Conservation (phyloP, 2,329 filamentous ascomycete species). For the Thermochaetoides dissita region DNA sequence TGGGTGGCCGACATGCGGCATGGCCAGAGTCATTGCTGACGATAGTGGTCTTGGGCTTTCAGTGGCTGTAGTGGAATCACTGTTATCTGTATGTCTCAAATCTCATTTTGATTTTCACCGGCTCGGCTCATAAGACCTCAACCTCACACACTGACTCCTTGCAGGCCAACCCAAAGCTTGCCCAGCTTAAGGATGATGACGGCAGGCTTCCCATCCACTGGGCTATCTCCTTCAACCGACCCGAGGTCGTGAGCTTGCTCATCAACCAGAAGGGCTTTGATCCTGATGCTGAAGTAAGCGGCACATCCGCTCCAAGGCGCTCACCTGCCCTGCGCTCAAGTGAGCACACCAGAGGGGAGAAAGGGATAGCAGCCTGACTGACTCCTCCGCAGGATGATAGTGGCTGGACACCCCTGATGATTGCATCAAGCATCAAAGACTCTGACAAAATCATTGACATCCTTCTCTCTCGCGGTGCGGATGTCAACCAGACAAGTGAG, state of each 20-base stretch:
- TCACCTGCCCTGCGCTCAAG: too few species aligned
- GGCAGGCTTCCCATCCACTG: slow-evolving; percentile 86
- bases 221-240: slow-evolving; percentile 73
- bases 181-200: slow-evolving; percentile 62
- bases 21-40: too few species aligned
- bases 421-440: slow-evolving; percentile 61
- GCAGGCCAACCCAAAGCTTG: slow-evolving; percentile 67
- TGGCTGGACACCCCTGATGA: slow-evolving; percentile 78
- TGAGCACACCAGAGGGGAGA: too few species aligned
- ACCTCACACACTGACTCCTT: not conserved
- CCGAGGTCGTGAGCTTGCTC: slow-evolving; percentile 60
- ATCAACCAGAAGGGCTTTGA: slow-evolving; percentile 63
- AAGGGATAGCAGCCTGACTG: not conserved
- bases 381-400: slow-evolving; percentile 44
- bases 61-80: slow-evolving; percentile 49
- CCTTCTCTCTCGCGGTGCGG: slow-evolving; percentile 54
- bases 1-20: too few species aligned
- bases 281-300: slow-evolving; percentile 57
- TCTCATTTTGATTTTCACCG: not conserved
- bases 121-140: not conserved
- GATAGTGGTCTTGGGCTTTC: too few species aligned
- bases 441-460: slow-evolving; percentile 54
- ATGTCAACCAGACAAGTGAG: slow-evolving; percentile 59
- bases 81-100: slow-evolving; percentile 44
- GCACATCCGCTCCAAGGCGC: too few species aligned